Conservation (phyloP, 257 asterid species). For the Nicotiana sylvestris region DNA sequence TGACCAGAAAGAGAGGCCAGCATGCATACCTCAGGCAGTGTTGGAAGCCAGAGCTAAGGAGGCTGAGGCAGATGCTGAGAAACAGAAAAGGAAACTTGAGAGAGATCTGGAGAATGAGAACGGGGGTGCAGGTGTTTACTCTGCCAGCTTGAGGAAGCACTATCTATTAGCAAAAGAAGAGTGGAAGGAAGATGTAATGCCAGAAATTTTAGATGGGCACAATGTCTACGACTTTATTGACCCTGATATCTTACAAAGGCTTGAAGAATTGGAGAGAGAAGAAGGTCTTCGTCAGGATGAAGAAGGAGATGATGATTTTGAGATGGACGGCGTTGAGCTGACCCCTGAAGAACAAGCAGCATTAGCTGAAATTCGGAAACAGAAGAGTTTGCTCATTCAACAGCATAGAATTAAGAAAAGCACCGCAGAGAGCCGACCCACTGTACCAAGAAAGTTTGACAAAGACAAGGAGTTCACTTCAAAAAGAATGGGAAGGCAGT, state of each 20-base stretch:
- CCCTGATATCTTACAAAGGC: constrained; percentile 81
- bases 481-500: constrained; percentile 83
- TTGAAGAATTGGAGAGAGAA: constrained; percentile 86
- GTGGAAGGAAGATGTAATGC: constrained; percentile 87
- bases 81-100: constrained; percentile 70
- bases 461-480: constrained; percentile 62
- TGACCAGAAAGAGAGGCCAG: constrained; percentile 78
- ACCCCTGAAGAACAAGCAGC: constrained; percentile 69
- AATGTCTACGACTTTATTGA: constrained; percentile 85
- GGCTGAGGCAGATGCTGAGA: constrained; percentile 52
- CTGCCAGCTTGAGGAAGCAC: constrained; percentile 86
- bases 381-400: constrained; percentile 75
- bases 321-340: constrained; percentile 81
- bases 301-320: constrained; percentile 62
- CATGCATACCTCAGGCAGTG: constrained; percentile 81
- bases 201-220: constrained; percentile 91
- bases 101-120: constrained; percentile 87
- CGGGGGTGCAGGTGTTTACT: constrained; percentile 99
- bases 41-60: constrained; percentile 66
- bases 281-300: constrained; percentile 78
- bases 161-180: constrained; percentile 75
- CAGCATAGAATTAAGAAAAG: constrained; percentile 83
- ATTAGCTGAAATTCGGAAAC: constrained; percentile 66
- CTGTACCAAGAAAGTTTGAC: constrained; percentile 75
- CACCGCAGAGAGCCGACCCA: constrained; percentile 82